Base-by-base conservation (phyloP, 2,329 filamentous ascomycete species). In the Aspergillus cejpii region DNA sequence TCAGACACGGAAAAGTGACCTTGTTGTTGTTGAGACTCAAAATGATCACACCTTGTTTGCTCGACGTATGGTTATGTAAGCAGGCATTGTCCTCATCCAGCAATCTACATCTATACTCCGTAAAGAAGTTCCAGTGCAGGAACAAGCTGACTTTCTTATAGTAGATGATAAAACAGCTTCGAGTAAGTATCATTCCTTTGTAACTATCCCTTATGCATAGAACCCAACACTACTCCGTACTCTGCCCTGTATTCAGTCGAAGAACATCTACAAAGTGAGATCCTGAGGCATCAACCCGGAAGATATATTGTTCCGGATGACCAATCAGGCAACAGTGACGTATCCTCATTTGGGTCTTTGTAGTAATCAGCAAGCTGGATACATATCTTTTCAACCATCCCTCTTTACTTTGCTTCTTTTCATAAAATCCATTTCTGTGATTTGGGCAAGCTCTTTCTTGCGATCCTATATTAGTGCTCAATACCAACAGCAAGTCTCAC, bases 321-420 rank as follows among this genome's bases (percentile, higher is more conserved):
- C 63, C 63, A 65, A 67, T 63, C 58, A 62, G 55, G 57, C 54
- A 58, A 53, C 58, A 56, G 64, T 67, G 64, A 67, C 64, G 63
- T 67, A 65, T 53, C 54, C 46, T 33, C 21, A 26, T 37, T 39
- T 34, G 23, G 42, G 19, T 21, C 41, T 38, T 43, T 38, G 33
- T 43, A 40, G 45, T 44, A 33, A 47, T 48, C 36, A 38, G 38
- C 39, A 39, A 45, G 38, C 29, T 38, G 29, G 34, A 41, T 37
- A 33, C 24, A 20, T 40, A 39, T 43, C 15, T 14, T 17, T 27
- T 39, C 26, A 24, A n/a, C 34, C 15, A n/a, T 14, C n/a, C 5
- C 37, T 40, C 20, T 20, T 15, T 38, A 28, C 17, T 31, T 36
- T 24, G 4, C 23, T 19, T 14, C n/a, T 3, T 23, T 34, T 23